Evolutionary conservation across 768 basidiomycete genomes (phyloP).

Genomic region (Hygrocybe punicea): DNA sequence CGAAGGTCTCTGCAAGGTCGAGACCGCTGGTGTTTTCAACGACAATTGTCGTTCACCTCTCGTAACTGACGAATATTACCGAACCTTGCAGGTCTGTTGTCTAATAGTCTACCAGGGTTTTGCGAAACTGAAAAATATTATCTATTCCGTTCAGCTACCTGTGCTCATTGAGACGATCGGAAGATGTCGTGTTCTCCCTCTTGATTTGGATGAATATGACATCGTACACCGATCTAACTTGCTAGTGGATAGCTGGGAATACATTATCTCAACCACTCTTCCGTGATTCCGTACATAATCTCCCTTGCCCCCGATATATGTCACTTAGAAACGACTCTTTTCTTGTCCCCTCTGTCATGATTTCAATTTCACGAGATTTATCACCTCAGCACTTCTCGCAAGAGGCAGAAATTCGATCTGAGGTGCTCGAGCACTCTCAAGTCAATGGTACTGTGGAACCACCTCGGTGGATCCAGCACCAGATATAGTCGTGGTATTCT

Average conservation of each 20-base stretch:
- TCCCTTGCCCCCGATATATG: no score
- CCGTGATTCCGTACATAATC: no score
- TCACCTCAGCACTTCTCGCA: no score
- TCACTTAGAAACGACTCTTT: no score
- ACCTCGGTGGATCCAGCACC: no score
- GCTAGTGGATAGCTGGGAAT: neutral
- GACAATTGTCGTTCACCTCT: neutral
- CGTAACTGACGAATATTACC: neutral
- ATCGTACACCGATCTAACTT: neutral
- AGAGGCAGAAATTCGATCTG: no score
- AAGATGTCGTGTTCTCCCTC: neutral
- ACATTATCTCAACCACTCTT: no score
- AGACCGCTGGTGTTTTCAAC: neutral
- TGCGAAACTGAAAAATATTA: neutral
- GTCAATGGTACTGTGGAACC: no score
- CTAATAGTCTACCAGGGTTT: neutral
- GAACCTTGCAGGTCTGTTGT: neutral
- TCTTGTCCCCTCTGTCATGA: no score
- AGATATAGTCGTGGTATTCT: no score
- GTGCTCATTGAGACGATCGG: neutral
- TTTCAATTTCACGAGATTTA: no score
- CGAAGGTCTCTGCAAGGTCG: neutral
- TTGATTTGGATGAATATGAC: conserved; percentile 6
- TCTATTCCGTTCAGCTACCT: neutral
- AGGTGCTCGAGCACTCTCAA: no score